These are phyloP conservation scores for Fagopyrum esculentum DNA, from an alignment of 148 eudicot species.

Conservation along the genomic window DNA sequence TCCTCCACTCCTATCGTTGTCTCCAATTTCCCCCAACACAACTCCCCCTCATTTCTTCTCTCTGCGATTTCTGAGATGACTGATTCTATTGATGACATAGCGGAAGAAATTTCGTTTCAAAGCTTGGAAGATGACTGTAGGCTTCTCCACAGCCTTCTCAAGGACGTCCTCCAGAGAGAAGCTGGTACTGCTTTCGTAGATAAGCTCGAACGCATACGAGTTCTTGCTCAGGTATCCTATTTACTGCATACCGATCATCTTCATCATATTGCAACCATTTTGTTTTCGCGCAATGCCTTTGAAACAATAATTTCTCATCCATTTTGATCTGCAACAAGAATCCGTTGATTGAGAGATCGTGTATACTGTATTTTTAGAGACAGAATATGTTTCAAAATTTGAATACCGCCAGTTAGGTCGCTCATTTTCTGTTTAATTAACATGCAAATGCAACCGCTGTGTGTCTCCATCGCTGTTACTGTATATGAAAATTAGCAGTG, in stretches of 20 bases:
- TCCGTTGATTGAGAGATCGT: neutral
- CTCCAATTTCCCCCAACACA: neutral
- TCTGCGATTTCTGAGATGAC: conserved; percentile 20
- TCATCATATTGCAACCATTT: neutral
- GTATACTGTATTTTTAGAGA: neutral
- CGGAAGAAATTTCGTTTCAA: conserved; percentile 83
- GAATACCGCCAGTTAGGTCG: neutral
- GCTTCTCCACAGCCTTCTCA: conserved; percentile 63
- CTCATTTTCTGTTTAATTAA: neutral
- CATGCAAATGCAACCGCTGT: neutral
- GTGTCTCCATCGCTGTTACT: neutral
- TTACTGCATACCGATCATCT: neutral
- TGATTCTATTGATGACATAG: conserved; percentile 82
- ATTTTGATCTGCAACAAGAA: no score
- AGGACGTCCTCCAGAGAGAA: conserved; percentile 69
- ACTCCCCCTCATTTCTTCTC: neutral
- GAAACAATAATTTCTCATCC: neutral
- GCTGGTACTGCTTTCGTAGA: conserved; percentile 51
- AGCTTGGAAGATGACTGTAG: conserved; percentile 77
- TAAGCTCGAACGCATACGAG: conserved; percentile 43
- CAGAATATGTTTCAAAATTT: neutral
- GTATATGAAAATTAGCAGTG: neutral
- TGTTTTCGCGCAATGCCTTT: neutral
- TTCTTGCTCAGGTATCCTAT: conserved; percentile 13
- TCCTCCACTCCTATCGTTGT: neutral